phyloP scores from a whole-genome alignment of 2,329 filamentous ascomycete genomes.

The Catunica adiposa region DNA sequence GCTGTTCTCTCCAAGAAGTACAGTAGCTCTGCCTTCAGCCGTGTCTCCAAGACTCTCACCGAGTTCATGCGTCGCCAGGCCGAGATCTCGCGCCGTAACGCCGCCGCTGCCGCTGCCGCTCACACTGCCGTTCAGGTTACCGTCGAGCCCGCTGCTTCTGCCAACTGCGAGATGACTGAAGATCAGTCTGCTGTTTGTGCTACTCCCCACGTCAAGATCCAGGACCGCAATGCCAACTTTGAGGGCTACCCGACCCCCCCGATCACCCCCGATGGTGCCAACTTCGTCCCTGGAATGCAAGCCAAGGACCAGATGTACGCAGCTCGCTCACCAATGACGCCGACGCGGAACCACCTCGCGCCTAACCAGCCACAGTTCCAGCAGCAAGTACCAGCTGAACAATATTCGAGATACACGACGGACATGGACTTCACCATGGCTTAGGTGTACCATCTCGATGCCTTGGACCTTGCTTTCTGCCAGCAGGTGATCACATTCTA shows the following conservation, averaged over 20 bases:
- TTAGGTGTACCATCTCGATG: conserved; percentile 2
- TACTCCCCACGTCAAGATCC: conserved; percentile 57
- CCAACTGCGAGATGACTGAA: conserved; percentile 31
- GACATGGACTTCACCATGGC: conserved; percentile 14
- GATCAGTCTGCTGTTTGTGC: conserved; percentile 44
- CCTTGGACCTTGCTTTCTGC: background rate
- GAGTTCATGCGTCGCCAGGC: conserved; percentile 45
- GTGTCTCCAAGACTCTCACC: conserved; percentile 37
- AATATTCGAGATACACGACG: conserved; percentile 8
- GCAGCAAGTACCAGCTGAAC: conserved; percentile 12
- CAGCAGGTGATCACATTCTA: background rate
- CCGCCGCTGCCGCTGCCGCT: conserved; percentile 17
- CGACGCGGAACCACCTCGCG: conserved; percentile 32
- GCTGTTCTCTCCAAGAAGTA: conserved; percentile 43
- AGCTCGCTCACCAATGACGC: conserved; percentile 45
- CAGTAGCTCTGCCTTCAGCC: conserved; percentile 34
- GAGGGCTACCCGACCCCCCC: conserved; percentile 72
- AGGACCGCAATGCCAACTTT: conserved; percentile 37
- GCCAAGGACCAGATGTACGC: conserved; percentile 33
- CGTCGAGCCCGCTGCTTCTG: conserved; percentile 65
- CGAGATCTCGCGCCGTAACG: conserved; percentile 33
- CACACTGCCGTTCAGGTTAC: conserved; percentile 30
- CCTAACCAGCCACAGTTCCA: conserved; percentile 18
- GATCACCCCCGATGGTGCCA: conserved; percentile 60
- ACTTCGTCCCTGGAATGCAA: conserved; percentile 30